Conservation (phyloP, 495 filamentous ascomycete genomes). For the Zalerion maritima region DNA sequence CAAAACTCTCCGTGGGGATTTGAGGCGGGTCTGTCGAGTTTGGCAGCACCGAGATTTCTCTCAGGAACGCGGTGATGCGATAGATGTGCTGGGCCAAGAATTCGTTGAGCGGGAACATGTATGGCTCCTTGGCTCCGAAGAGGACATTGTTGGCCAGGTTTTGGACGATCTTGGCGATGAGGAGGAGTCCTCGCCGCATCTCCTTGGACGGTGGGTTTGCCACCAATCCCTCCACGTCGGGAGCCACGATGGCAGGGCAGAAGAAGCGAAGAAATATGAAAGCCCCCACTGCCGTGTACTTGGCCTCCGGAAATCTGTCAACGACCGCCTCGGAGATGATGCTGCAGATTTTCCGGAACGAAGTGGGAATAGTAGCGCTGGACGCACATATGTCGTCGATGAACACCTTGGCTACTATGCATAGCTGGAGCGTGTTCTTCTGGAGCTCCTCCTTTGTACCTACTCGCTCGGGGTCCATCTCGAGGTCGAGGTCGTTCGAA, state of each 20-base stretch:
- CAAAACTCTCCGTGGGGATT: slow-evolving; percentile 40
- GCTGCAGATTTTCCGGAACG: slow-evolving; percentile 49
- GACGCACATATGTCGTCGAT: slow-evolving; percentile 52
- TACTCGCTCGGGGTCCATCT: slow-evolving; percentile 46
- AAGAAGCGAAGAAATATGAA: slow-evolving; percentile 59
- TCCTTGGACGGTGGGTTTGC: slow-evolving; percentile 42
- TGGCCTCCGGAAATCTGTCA: slow-evolving; percentile 47
- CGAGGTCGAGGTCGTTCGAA: slow-evolving; percentile 46
- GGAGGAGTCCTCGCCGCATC: slow-evolving; percentile 47
- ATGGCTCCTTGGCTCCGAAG: slow-evolving; percentile 55
- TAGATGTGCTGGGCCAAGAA: slow-evolving; percentile 51
- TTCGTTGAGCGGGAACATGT: slow-evolving; percentile 52
- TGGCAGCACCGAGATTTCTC: slow-evolving; percentile 44
- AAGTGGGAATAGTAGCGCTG: slow-evolving; percentile 38
- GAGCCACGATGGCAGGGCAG: slow-evolving; percentile 53
- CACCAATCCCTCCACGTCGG: slow-evolving; percentile 49
- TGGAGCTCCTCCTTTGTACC: slow-evolving; percentile 41
- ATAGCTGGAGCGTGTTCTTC: slow-evolving; percentile 44
- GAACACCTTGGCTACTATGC: slow-evolving; percentile 47
- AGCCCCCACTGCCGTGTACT: slow-evolving; percentile 53
- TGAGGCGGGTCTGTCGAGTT: slow-evolving; percentile 14
- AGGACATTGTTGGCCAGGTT: slow-evolving; percentile 56
- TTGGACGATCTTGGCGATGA: slow-evolving; percentile 55
- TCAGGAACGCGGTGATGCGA: slow-evolving; percentile 43
- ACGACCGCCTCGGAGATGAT: slow-evolving; percentile 46